phyloP scores from a whole-genome alignment of 768 basidiomycete genomes.

The Russula earlei region DNA sequence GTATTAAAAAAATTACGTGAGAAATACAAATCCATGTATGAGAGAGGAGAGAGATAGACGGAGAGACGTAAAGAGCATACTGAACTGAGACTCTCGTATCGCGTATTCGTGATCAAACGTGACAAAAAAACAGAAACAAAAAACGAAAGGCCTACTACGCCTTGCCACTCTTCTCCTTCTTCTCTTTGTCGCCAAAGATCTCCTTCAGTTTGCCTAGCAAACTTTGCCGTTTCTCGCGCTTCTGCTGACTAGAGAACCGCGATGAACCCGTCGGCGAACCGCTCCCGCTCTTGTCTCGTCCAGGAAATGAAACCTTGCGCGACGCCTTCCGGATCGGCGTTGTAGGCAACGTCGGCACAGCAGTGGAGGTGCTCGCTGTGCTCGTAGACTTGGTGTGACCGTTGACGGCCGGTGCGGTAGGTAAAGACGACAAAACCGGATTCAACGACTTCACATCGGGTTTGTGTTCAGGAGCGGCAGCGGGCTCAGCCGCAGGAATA shows the following conservation, averaged over 20 bases:
- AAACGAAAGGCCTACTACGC: conserved; percentile 1
- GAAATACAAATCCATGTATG: no score
- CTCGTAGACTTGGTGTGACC: conserved; percentile 9
- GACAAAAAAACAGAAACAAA: background rate
- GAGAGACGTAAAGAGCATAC: background rate
- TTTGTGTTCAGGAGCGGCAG: background rate
- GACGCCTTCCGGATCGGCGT: conserved; percentile 3
- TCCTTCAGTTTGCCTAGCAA: conserved; percentile 18
- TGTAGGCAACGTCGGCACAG: background rate
- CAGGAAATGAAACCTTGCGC: conserved; percentile 15
- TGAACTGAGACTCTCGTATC: background rate
- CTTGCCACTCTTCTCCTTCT: conserved; percentile 13
- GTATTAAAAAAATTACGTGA: no score
- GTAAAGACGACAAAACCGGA: background rate
- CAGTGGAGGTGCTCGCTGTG: conserved; percentile 1
- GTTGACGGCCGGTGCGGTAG: background rate
- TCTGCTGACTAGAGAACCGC: conserved; percentile 13
- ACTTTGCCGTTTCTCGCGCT: conserved; percentile 19
- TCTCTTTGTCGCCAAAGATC: conserved; percentile 17
- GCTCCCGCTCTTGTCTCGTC: conserved; percentile 10
- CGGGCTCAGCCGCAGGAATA: background rate
- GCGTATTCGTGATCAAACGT: conserved; percentile 1
- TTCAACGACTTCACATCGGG: background rate
- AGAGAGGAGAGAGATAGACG: background rate
- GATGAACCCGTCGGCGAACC: conserved; percentile 12